Evolutionary conservation across 306 rosid species (phyloP).

Genomic region (Mucuna pruriens): DNA sequence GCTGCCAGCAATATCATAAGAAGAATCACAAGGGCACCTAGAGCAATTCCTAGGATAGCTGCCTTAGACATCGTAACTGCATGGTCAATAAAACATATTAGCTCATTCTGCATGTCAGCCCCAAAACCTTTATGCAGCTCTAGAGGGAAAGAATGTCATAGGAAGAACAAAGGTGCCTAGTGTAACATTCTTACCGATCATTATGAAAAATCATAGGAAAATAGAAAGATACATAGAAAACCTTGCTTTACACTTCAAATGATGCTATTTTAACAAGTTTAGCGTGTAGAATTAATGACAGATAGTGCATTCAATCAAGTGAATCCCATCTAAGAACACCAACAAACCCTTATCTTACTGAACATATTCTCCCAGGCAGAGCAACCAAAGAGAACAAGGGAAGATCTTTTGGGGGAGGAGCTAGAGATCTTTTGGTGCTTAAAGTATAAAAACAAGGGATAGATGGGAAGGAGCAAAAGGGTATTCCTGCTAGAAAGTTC

Average conservation of each 20-base stretch:
- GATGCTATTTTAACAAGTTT: background rate
- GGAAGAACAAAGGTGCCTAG: background rate
- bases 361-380: background rate
- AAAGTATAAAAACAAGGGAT: background rate
- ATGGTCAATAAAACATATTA: background rate
- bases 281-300: background rate
- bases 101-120: background rate
- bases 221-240: background rate
- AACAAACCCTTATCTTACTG: background rate
- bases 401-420: background rate
- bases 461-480: background rate
- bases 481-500: background rate
- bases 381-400: background rate
- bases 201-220: background rate
- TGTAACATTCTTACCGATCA: background rate
- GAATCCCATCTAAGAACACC: background rate
- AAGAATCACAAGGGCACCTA: constrained; percentile 74
- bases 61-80: constrained; percentile 74
- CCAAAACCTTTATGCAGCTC: background rate
- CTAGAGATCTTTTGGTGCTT: background rate
- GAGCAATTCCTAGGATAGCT: constrained; percentile 81
- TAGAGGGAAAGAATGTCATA: background rate
- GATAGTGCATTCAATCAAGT: background rate
- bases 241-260: background rate
- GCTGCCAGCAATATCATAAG: constrained; percentile 73